Evolutionary conservation across 176 grass and related monocot species (phyloP).

Genomic region (Ensete ventricosum): DNA sequence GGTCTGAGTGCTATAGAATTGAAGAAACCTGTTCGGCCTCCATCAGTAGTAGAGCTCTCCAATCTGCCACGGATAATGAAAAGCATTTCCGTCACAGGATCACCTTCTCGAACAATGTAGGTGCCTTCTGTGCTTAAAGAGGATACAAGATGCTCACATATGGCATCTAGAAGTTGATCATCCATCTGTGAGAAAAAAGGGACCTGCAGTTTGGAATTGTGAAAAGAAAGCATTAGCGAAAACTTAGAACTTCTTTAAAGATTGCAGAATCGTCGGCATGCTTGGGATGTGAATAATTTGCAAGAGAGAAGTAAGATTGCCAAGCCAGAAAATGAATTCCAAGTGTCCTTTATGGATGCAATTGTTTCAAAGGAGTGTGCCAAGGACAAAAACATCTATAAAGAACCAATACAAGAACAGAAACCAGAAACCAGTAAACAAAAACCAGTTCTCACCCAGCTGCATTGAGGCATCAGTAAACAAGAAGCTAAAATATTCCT

Average conservation of each 20-base stretch:
- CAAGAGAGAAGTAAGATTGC: too few species aligned
- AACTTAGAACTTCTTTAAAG: neutral
- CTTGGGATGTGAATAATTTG: too few species aligned
- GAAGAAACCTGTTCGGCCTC: conserved; percentile 80
- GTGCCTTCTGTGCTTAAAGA: conserved; percentile 72
- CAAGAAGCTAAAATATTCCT: too few species aligned
- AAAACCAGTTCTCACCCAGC: too few species aligned
- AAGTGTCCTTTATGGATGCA: too few species aligned
- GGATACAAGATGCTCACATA: conserved; percentile 73
- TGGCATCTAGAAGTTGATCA: conserved; percentile 72
- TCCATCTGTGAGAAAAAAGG: conserved; percentile 96
- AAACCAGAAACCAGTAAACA: too few species aligned
- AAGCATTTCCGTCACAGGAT: conserved; percentile 89
- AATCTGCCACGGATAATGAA: conserved; percentile 84
- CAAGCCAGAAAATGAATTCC: too few species aligned
- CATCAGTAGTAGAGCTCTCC: conserved; percentile 82
- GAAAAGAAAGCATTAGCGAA: conserved; percentile 1
- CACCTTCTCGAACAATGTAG: conserved; percentile 79
- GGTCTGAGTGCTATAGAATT: conserved; percentile 51
- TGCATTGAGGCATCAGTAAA: too few species aligned
- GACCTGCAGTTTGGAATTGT: conserved; percentile 39
- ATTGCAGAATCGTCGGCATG: neutral
- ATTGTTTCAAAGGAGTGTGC: too few species aligned
- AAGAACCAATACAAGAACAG: too few species aligned
- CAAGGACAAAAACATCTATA: too few species aligned